Evolutionary conservation across 2,329 filamentous ascomycete species (phyloP).

Genomic region (Arthroderma sp.): DNA sequence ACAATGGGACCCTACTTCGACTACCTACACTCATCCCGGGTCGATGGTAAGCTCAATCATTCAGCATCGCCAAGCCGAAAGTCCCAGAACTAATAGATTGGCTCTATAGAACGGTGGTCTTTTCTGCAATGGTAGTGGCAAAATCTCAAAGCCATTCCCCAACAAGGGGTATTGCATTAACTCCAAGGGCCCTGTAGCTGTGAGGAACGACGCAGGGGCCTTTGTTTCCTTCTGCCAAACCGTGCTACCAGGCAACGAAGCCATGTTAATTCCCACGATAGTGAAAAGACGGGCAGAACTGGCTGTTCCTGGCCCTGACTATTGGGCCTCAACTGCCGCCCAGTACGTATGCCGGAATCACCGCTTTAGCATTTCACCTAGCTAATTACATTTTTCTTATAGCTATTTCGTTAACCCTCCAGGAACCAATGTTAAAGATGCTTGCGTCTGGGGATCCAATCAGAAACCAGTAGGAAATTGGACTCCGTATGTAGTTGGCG

Average conservation of each 20-base stretch:
- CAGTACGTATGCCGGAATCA: conserved; percentile 43
- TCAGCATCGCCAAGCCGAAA: conserved; percentile 1
- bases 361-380: background rate
- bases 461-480: conserved; percentile 58
- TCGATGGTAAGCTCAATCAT: conserved; percentile 50
- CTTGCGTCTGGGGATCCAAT: conserved; percentile 58
- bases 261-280: conserved; percentile 69
- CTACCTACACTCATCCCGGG: conserved; percentile 50
- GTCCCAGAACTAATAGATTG: conserved; percentile 1
- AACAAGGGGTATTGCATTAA: conserved; percentile 55
- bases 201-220: conserved; percentile 50
- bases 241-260: conserved; percentile 64
- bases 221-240: conserved; percentile 65
- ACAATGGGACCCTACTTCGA: conserved; percentile 62
- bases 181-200: conserved; percentile 52
- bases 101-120: conserved; percentile 55
- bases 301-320: conserved; percentile 55
- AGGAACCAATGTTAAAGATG: conserved; percentile 45
- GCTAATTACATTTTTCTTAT: conserved; percentile 12
- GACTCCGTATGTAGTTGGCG: conserved; percentile 62
- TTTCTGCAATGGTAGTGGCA: conserved; percentile 54
- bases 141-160: conserved; percentile 56
- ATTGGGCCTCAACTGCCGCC: conserved; percentile 60
- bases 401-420: conserved; percentile 70
- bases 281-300: conserved; percentile 45